Percentiles rank a stretch among this genome's conserved stretches.
Evolutionary conservation across 441 rosid species (phyloP).

Genomic region (Gossypium schwendimanii): DNA sequence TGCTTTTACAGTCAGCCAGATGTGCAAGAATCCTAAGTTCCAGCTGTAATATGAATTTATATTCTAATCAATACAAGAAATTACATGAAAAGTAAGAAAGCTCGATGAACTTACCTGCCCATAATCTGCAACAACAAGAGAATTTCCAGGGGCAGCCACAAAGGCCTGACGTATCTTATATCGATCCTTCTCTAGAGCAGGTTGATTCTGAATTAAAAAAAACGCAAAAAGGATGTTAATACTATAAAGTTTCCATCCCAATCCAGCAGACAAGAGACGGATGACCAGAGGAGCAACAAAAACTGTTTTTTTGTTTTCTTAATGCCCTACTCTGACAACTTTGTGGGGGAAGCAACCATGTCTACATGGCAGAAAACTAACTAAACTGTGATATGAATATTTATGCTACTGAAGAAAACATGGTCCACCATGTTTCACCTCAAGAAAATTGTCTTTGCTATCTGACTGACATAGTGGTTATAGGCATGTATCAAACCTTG

Average conservation of each 20-base stretch:
- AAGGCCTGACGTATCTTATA: constrained; percentile 97
- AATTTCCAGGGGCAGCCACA: constrained; percentile 84
- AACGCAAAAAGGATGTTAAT: constrained; percentile 7
- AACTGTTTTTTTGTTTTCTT: background rate
- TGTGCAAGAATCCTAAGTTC: constrained; percentile 99
- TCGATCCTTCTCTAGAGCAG: constrained; percentile 97
- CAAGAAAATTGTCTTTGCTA: background rate
- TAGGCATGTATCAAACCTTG: background rate
- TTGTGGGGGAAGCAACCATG: constrained; percentile 2
- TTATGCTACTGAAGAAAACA: background rate
- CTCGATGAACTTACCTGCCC: constrained; percentile 64
- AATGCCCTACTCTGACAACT: background rate
- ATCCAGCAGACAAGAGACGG: background rate
- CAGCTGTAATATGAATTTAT: constrained; percentile 47
- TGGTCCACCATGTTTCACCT: background rate
- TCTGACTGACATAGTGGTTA: background rate
- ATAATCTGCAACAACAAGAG: constrained; percentile 94
- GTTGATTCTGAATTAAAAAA: constrained; percentile 63
- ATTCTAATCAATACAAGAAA: constrained; percentile 28
- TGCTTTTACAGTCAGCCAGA: constrained; percentile 85
- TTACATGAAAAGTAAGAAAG: constrained; percentile 12
- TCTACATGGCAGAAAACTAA: background rate
- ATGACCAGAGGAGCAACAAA: background rate
- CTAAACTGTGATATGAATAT: background rate
- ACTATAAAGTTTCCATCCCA: background rate